Base-by-base conservation (phyloP, 345 rosid genomes). In the Cardamine occulta region DNA sequence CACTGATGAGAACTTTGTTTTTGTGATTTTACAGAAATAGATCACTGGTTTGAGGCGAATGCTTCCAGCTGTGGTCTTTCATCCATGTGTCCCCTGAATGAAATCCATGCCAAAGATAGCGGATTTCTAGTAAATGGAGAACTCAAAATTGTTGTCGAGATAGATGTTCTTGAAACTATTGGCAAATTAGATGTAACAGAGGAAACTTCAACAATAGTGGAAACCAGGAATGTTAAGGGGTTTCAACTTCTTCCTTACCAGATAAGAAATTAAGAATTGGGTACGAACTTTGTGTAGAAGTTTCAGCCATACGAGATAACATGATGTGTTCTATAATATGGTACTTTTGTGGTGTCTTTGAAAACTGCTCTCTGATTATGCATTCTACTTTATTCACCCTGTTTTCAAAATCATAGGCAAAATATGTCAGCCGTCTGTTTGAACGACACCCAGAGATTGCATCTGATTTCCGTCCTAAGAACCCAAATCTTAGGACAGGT, bases 131-230 rank as follows among this genome's bases (percentile, higher is more conserved):
- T 80, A 45, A 86, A 88, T 77, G 93, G 88, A 51, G 78, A 83
- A 1, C 83, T 87, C 64, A 72, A 85, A 8, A 72, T 93, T 55
- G 93, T 86, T 84, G 92, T 81, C 61, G 96, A 89, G 78, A 82
- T 93, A 56, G 28, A 67, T 0, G 32, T 72, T 60, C 75, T 69
- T 54, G 62, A 67, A 76, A 6, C 48, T n/a, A 62, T 70, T 42
- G 79, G 78, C 0, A 74, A 74, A 48, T 8, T 74, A 17, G 73
- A 74, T 4, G 66, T 57, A n/a, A 44, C 56, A 17, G 70, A 65
- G 11, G 70, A 65, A 65, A 29, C 42, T 28, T 17, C 70, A 65
- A 48, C 44, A 29, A 17, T 48, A 31, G 3, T 13, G 0, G 52
- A 62, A 61, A 42, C 31, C 14, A 21, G 18, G 26, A 11, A 65